Base-by-base conservation (phyloP, 352 stramenopile species). In the Phytophthora crassamura region DNA sequence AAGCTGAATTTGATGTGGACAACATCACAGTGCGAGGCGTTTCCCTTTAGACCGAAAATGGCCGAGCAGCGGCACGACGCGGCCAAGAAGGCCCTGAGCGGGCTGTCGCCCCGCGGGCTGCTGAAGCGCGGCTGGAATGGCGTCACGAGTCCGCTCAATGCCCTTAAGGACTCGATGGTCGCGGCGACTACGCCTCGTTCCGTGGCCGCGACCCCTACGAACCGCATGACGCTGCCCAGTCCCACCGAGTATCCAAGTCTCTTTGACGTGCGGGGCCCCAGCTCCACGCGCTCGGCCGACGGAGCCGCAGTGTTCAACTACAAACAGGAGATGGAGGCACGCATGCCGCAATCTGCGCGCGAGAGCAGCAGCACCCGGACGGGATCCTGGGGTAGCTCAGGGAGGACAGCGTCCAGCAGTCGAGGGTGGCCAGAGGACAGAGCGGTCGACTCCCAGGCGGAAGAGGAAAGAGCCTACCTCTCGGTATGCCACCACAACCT, bases 401-500 rank as follows among this genome's bases (percentile, higher is more conserved):
- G 64, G 0, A 59, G 68, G 35, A 73, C 65, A 34, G 63, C 63
- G 7, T 77, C 66, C 14, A 52, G 28, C 10, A 59, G 46, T 43
- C 35, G 18, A 33, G 20, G 18, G n/a, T 69, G 63, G 62, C 14
- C 43, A 30, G 50, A 66, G 32, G 45, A 64, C 36, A 58, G 40
- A n/a, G 5, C 25, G 4, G n/a, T 15, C n/a, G 58, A 78, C 33
- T 63, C 69, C 16, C 66, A 82, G 22, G 72, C 76, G 34, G 85
- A 90, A 35, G 83, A 93, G 49, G 82, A 90, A 22, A 77, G 74
- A 42, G 81, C 84, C 34, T 89, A 89, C 59, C 52, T 93, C 11
- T 72, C 75, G 9, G 77, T 91, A 55, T 88, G 64, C 33, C 81
- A 93, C 34, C 86, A 96, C 65, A 96, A 96, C 53, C 59, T 96